Percentiles rank a stretch among this genome's conserved stretches.
phyloP scores from a whole-genome alignment of 495 filamentous ascomycete species.

The Podospora conica region DNA sequence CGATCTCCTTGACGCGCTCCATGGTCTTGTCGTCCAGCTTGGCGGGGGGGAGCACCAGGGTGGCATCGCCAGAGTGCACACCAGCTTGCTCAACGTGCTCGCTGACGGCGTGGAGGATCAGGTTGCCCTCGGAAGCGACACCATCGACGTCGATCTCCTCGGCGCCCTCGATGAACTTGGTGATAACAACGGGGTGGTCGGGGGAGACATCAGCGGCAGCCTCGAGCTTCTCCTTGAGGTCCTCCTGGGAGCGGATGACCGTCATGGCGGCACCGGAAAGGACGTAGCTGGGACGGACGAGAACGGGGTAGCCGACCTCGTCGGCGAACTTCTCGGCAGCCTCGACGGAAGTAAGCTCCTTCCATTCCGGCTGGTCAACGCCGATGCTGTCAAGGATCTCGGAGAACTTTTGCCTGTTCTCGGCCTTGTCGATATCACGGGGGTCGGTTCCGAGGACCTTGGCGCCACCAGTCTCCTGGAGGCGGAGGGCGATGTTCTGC shows the following conservation, averaged over 20 bases:
- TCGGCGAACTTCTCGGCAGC: slow-evolving; percentile 82
- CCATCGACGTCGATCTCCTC: slow-evolving; percentile 98
- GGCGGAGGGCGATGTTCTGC: slow-evolving; percentile 90
- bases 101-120: slow-evolving; percentile 90
- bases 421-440: slow-evolving; percentile 90
- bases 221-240: slow-evolving; percentile 84
- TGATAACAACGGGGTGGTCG: slow-evolving; percentile 97
- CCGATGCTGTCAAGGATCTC: slow-evolving; percentile 92
- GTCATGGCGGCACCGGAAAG: slow-evolving; percentile 98
- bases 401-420: slow-evolving; percentile 97
- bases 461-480: slow-evolving; percentile 87
- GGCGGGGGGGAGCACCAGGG: slow-evolving; percentile 84
- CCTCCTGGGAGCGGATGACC: slow-evolving; percentile 88
- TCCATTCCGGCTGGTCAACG: slow-evolving; percentile 96
- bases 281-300: slow-evolving; percentile 94
- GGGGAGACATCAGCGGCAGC: slow-evolving; percentile 89
- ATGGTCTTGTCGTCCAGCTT: slow-evolving; percentile 69
- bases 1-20: slow-evolving; percentile 86
- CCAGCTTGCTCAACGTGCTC: slow-evolving; percentile 97
- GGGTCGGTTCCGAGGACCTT: slow-evolving; percentile 89
- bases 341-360: slow-evolving; percentile 86
- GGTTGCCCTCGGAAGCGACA: slow-evolving; percentile 76
- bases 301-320: slow-evolving; percentile 85
- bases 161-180: slow-evolving; percentile 96
- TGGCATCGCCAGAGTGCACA: slow-evolving; percentile 97